Conservation (phyloP, 2,329 filamentous ascomycete species). For the Graphilbum ipis-grandicollis region DNA sequence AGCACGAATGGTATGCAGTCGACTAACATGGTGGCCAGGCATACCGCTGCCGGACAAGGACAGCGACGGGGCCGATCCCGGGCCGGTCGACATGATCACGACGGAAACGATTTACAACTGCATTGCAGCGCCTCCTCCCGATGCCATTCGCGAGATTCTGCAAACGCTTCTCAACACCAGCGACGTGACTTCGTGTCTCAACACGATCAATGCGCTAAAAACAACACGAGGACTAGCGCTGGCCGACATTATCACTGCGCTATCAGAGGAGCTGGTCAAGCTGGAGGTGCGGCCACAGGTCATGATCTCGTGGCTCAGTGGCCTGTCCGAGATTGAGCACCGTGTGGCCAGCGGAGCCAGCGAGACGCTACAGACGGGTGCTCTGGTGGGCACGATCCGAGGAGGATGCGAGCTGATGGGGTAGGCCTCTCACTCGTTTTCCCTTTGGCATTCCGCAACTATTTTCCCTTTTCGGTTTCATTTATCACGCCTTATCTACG, state of each 20-base stretch:
- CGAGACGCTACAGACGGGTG: conserved; percentile 81
- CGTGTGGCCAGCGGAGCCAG: conserved; percentile 73
- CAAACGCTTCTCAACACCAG: conserved; percentile 67
- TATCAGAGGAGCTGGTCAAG: conserved; percentile 67
- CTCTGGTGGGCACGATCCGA: conserved; percentile 75
- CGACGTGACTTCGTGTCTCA: conserved; percentile 79
- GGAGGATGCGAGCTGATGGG: conserved; percentile 61
- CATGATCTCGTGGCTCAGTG: conserved; percentile 81
- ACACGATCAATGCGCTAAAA: conserved; percentile 79
- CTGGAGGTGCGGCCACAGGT: conserved; percentile 75
- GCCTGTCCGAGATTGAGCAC: conserved; percentile 85
- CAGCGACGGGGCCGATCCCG: conserved; percentile 41
- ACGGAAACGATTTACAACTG: conserved; percentile 95
- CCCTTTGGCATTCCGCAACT: too few species aligned
- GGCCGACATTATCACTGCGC: conserved; percentile 78
- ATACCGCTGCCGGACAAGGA: conserved; percentile 48
- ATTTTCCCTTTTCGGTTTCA: too few species aligned
- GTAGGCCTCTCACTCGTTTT: too few species aligned
- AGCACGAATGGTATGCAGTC: too few species aligned
- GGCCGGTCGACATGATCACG: conserved; percentile 62
- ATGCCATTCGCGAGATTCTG: conserved; percentile 71
- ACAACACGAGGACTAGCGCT: conserved; percentile 69
- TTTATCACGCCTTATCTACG: too few species aligned
- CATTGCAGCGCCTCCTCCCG: conserved; percentile 84
- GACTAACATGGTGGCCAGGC: conserved; percentile 26